Evolutionary conservation across 108 stramenopile species (phyloP).

Genomic region (Nannochloropsis oceanica): DNA sequence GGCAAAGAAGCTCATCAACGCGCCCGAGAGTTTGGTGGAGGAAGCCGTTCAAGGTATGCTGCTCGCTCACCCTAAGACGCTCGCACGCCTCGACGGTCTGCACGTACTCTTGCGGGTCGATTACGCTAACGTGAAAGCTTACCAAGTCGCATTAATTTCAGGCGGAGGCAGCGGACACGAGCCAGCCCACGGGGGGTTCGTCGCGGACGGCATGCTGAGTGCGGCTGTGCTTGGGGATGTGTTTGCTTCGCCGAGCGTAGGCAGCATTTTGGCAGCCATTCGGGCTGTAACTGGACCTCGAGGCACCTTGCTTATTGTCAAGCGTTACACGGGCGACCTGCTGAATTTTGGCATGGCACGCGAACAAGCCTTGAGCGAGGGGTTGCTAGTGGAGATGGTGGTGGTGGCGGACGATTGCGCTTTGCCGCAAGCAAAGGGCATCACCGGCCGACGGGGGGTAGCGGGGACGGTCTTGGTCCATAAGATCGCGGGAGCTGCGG

Average conservation of each 20-base stretch:
- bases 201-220: conserved; percentile 77
- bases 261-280: conserved; percentile 71
- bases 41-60: conserved; percentile 4
- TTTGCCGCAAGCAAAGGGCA: conserved; percentile 66
- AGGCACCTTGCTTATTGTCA: conserved; percentile 76
- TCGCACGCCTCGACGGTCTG: conserved; percentile 5
- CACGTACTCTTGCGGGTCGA: conserved; percentile 16
- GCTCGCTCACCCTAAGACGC: conserved; percentile 5
- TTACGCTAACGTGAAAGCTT: background rate
- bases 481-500: conserved; percentile 82
- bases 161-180: conserved; percentile 97
- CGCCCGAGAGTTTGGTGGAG: background rate
- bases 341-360: conserved; percentile 96
- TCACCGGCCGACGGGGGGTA: conserved; percentile 84
- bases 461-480: conserved; percentile 88
- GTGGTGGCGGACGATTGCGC: conserved; percentile 91
- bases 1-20: conserved; percentile 8
- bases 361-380: conserved; percentile 49
- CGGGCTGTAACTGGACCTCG: conserved; percentile 51
- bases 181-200: conserved; percentile 86
- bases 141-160: conserved; percentile 34
- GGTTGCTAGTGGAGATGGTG: conserved; percentile 56
- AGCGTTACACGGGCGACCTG: conserved; percentile 94
- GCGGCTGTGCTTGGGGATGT: conserved; percentile 87
- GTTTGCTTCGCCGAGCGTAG: conserved; percentile 80